phyloP scores from a whole-genome alignment of 1,284 basidiomycete genomes.

The Sphaerobolus stellatus region DNA sequence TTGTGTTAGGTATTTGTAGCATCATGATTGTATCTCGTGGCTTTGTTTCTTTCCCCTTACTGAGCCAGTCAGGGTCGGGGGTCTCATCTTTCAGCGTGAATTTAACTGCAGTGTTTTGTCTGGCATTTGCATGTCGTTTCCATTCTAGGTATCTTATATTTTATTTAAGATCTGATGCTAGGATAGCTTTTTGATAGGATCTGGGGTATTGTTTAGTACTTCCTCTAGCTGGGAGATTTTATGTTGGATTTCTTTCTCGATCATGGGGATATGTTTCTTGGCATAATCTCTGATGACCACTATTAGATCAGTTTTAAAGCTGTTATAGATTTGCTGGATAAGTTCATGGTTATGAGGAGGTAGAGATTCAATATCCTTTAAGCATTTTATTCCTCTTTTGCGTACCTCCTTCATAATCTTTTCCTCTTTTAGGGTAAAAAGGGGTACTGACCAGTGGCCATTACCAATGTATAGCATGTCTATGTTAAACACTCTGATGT shows the following conservation, averaged over 20 bases:
- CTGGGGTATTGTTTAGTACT: background rate
- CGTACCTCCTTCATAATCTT: slow-evolving; percentile 11
- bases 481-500: slow-evolving; percentile 21
- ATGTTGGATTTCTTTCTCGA: background rate
- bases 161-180: background rate
- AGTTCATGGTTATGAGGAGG: slow-evolving; percentile 2
- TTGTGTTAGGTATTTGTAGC: slow-evolving; percentile 17
- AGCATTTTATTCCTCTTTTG: background rate
- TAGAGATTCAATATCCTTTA: slow-evolving; percentile 1
- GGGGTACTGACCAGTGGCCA: slow-evolving; percentile 32
- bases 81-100: slow-evolving; percentile 29
- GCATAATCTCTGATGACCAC: background rate
- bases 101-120: slow-evolving; percentile 11
- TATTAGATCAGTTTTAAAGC: background rate
- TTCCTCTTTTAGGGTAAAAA: slow-evolving; percentile 23
- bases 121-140: slow-evolving; percentile 12
- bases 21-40: slow-evolving; percentile 26
- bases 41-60: slow-evolving; percentile 23
- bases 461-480: slow-evolving; percentile 28
- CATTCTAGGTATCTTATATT: slow-evolving; percentile 12
- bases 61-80: slow-evolving; percentile 32
- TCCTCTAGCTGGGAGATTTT: background rate
- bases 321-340: background rate
- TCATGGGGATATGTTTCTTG: background rate
- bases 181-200: background rate